Evolutionary conservation across 805 yeast species (phyloP).

Genomic region (Teunomyces atbi): DNA sequence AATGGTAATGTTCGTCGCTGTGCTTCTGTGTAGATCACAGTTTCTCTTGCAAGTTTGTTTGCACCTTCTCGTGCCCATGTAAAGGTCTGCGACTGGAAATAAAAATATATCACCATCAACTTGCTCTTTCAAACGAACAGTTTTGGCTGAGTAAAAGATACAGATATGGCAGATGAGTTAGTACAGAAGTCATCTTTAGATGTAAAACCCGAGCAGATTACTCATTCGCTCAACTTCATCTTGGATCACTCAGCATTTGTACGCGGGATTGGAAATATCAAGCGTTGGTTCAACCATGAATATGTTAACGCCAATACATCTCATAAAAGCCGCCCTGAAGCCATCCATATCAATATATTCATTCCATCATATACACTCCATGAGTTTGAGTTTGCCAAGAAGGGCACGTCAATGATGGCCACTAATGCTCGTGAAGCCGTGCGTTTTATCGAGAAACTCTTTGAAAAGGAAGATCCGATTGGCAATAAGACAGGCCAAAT

Average conservation of each 20-base stretch:
- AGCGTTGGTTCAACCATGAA: slow-evolving; percentile 54
- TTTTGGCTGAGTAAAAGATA: background rate
- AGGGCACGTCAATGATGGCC: slow-evolving; percentile 54
- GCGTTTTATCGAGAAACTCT: slow-evolving; percentile 52
- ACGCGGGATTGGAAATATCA: slow-evolving; percentile 66
- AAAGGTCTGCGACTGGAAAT: background rate
- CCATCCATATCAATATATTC: slow-evolving; percentile 35
- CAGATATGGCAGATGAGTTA: slow-evolving; percentile 4
- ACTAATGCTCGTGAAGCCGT: slow-evolving; percentile 67
- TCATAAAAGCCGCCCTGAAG: slow-evolving; percentile 14
- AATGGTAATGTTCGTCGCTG: too few species aligned
- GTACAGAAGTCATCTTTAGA: background rate
- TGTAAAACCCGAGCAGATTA: background rate
- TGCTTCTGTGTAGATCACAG: too few species aligned
- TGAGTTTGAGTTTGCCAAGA: slow-evolving; percentile 24
- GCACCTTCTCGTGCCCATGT: background rate
- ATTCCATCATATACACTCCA: slow-evolving; percentile 48
- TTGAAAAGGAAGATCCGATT: slow-evolving; percentile 23
- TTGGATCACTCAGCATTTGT: slow-evolving; percentile 68
- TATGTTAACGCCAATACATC: slow-evolving; percentile 26
- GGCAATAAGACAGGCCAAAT: slow-evolving; percentile 10
- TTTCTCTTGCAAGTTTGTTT: too few species aligned
- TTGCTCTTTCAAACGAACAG: background rate
- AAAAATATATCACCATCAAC: slow-evolving; percentile 1
- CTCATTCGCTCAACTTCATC: slow-evolving; percentile 38